Evolutionary conservation across 371 early-diverging fungal species (phyloP), one percentile per base, ranked within the genome.

Genomic region (Fennellomyces sp.): DNA sequence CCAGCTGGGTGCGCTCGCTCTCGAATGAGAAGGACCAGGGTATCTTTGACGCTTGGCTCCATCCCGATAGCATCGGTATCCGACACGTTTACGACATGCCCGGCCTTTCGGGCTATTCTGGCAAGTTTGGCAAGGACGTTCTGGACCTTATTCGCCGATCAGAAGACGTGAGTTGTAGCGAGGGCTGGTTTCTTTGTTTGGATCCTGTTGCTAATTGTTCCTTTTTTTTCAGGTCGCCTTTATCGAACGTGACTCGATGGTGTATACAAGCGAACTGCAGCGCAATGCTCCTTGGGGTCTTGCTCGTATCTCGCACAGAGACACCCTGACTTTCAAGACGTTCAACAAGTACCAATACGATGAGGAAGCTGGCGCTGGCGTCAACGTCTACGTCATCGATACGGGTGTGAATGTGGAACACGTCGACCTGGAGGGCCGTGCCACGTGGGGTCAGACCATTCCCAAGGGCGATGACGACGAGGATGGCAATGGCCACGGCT

Each of bases 341-440:
- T 89, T 82, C 65, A 84, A 87, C 81, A 87, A 87, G 76, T 95
- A 93, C 70, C 60, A 73, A 15, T 88, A 93, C 77, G 78, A 87
- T 62, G 64, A 80, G 11, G 64, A 71, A 36, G 93, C 82, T 49
- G 98, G 98, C 23, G 76, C 83, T 3, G 91, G 86, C 54, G 87
- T 91, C 66, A 86, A 85, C n/a, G 94, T 89, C 47, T 96, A 90
- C 73, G 88, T 95, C 27, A 84, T 96, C 25, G 97, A 96, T 74
- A 94, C 97, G 8, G 95, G 97, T 54, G 75, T 96, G 61, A 90
- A 89, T 62, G 69, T 80, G 45, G 66, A 83, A 7, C 96, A 96
- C 69, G 81, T 72, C 15, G 95, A 96, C 64, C 90, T 95, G 67
- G 88, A 89, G 61, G 93, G 93, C 52, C 87, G 94, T 64, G 97